Percentiles rank a stretch among this genome's conserved stretches.
Conservation (phyloP, 2,329 filamentous ascomycete species). For the Monilinia fructicola region DNA sequence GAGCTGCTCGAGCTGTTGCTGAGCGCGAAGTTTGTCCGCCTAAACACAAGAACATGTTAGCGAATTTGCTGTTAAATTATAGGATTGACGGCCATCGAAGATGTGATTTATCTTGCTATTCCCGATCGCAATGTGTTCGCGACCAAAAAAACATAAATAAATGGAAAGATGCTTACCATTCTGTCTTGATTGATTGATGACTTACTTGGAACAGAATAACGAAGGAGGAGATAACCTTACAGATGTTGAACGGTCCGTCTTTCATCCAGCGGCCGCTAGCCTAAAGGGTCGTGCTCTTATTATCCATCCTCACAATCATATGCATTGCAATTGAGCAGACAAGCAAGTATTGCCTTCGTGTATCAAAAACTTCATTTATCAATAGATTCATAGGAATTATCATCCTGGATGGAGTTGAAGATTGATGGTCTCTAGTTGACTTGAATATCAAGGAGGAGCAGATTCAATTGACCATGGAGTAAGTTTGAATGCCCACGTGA, state of each 20-base stretch:
- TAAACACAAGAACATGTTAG: slow-evolving; percentile 36
- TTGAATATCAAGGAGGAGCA: background rate
- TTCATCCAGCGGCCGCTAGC: slow-evolving; percentile 21
- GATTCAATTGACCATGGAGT: slow-evolving; percentile 17
- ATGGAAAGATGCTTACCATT: background rate
- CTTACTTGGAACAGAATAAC: background rate
- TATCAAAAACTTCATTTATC: background rate
- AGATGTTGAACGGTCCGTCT: slow-evolving; percentile 10
- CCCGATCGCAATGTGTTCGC: background rate
- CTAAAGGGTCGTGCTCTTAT: background rate
- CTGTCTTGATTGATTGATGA: background rate
- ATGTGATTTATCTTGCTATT: too few relatives aligned
- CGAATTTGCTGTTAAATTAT: background rate
- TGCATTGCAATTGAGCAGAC: background rate
- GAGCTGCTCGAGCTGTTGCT: slow-evolving; percentile 95
- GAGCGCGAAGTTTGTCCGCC: slow-evolving; percentile 97
- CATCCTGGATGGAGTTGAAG: background rate
- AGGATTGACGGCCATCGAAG: background rate
- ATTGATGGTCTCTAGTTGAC: background rate
- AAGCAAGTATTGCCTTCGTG: background rate
- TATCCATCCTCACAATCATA: background rate
- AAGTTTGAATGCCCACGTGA: slow-evolving; percentile 18
- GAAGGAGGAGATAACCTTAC: background rate
- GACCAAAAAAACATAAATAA: background rate
- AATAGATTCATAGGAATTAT: background rate